Conservation (phyloP, 2,329 filamentous ascomycete species). For the Endothia cerciana region DNA sequence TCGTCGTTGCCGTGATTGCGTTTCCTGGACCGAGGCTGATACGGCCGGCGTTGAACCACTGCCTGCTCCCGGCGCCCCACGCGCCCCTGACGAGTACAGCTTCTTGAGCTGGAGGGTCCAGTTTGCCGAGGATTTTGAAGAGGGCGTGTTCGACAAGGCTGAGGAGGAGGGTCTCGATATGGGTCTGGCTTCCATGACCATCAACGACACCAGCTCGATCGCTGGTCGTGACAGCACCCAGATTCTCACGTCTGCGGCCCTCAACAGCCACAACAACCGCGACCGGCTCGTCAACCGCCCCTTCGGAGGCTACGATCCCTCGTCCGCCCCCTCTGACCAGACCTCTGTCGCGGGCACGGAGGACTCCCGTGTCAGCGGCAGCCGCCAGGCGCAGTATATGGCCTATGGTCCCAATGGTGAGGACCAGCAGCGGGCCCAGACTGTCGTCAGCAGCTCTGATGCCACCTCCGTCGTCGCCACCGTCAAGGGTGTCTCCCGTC, state of each 20-base stretch:
- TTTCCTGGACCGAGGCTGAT: slow-evolving; percentile 22
- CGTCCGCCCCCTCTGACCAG: slow-evolving; percentile 20
- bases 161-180: slow-evolving; percentile 1
- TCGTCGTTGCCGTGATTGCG: slow-evolving; percentile 25
- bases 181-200: neutral
- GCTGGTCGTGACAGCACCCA: neutral
- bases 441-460: neutral
- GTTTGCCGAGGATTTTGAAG: neutral
- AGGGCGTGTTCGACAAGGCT: neutral
- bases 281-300: neutral
- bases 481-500: neutral
- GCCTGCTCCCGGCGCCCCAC: slow-evolving; percentile 18
- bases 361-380: neutral
- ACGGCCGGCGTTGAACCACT: slow-evolving; percentile 10
- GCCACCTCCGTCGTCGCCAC: slow-evolving; percentile 3
- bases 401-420: slow-evolving; percentile 34
- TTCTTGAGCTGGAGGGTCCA: neutral
- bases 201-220: neutral
- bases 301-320: slow-evolving; percentile 16
- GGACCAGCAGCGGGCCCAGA: slow-evolving; percentile 20
- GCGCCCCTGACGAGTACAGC: slow-evolving; percentile 9
- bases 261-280: neutral
- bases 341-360: neutral
- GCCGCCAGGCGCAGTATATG: slow-evolving; percentile 25
- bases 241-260: slow-evolving; percentile 8